Evolutionary conservation across 1,284 basidiomycete genomes (phyloP), one percentile per base, ranked within the genome.

Genomic region (Rhodotorula mucilaginosa): DNA sequence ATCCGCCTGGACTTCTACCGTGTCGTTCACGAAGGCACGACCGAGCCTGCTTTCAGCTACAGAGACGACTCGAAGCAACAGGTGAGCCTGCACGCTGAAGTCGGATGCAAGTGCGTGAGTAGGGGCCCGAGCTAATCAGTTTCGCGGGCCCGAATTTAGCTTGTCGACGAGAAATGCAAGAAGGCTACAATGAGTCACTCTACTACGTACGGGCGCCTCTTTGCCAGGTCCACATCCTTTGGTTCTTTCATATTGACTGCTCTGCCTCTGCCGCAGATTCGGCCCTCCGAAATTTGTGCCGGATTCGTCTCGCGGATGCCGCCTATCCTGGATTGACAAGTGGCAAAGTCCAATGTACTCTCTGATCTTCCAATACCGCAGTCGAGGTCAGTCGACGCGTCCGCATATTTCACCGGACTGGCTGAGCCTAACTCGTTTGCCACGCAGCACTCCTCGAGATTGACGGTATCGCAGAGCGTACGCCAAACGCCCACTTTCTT

Each of bases 331-430:
- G 21, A 39, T 68, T 47, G 73, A 74, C 31, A 57, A 61, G 12
- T 26, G 31, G 49, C 23, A 29, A 19, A 13, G 8, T 1, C 61
- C 61, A 2, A 31, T 2, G 7, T n/a, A n/a, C 12, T 29, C 31
- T 1, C 68, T 74, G 44, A 66, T 64, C 56, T 70, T 74, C 64
- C 58, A 67, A 57, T 74, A 74, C 57, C 68, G 68, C 54, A 66
- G 63, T 4, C 48, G 68, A 18, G 39, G 58, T 60, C 5, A 3
- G 57, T 2, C 21, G 39, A 12, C 39, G 10, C 10, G 39, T 8
- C 10, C 8, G 12, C 39, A 26, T 26, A 26, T 26, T 26, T 26
- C 26, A 26, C 26, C 26, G 26, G 26, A 26, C 26, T 26, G 26
- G 26, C 26, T 26, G 26, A 26, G 26, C 26, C 26, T 26, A 26